Evolutionary conservation across 2,329 filamentous ascomycete species (phyloP).

Genomic region (Fusarium nematophilum): DNA sequence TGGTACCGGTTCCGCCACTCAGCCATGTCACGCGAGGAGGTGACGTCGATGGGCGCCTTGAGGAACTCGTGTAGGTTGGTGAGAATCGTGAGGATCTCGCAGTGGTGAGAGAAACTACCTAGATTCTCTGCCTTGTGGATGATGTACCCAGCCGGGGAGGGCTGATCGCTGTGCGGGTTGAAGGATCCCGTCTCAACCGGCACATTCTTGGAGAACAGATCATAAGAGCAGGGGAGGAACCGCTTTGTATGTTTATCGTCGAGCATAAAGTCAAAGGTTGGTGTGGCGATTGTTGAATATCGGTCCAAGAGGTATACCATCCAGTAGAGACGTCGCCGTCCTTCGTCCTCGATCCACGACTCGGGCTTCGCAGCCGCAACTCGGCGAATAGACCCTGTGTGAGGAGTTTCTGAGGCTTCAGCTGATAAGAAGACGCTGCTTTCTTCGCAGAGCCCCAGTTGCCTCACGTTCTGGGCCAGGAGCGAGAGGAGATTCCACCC

Average conservation of each 20-base stretch:
- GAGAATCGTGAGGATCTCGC: conserved; percentile 56
- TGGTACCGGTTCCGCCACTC: conserved; percentile 56
- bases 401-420: conserved; percentile 47
- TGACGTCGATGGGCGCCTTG: conserved; percentile 53
- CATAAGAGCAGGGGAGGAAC: conserved; percentile 57
- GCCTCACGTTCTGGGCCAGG: conserved; percentile 52
- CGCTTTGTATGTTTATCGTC: conserved; percentile 54
- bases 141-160: conserved; percentile 41
- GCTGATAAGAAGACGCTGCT: conserved; percentile 51
- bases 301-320: conserved; percentile 59
- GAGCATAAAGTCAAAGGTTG: conserved; percentile 55
- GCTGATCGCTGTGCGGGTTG: conserved; percentile 38
- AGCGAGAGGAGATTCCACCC: conserved; percentile 56
- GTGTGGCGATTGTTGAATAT: conserved; percentile 56
- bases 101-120: conserved; percentile 59
- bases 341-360: conserved; percentile 59
- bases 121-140: conserved; percentile 56
- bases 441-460: conserved; percentile 55
- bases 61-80: conserved; percentile 58
- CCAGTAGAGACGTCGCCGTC: conserved; percentile 56
- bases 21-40: conserved; percentile 52
- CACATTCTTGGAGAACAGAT: conserved; percentile 57
- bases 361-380: conserved; percentile 51
- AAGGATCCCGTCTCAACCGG: conserved; percentile 55
- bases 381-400: conserved; percentile 50